Conservation (phyloP, 2,329 filamentous ascomycete species). For the Emmonsia crescens region DNA sequence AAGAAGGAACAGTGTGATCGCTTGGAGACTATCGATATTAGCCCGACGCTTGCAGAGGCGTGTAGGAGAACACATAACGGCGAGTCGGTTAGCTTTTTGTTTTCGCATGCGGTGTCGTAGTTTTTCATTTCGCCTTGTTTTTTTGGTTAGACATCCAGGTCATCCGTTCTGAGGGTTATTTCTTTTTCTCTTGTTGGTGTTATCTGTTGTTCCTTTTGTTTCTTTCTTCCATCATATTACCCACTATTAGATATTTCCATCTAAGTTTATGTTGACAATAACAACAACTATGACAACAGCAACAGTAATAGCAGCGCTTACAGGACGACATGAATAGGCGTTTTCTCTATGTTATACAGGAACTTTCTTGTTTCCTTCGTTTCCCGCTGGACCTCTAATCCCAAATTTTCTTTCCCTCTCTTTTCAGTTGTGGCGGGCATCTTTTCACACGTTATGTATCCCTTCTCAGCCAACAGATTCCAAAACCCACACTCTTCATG, state of each 20-base stretch:
- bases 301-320: neutral
- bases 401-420: neutral
- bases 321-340: neutral
- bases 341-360: neutral
- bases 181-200: neutral
- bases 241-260: neutral
- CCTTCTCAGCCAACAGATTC: neutral
- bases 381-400: neutral
- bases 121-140: neutral
- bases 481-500: neutral
- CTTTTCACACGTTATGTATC: neutral
- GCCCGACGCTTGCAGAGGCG: constrained; percentile 53
- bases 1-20: constrained; percentile 69
- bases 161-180: neutral
- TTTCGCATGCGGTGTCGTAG: constrained; percentile 37
- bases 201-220: neutral
- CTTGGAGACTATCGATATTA: constrained; percentile 85
- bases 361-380: neutral
- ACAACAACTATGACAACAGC: neutral
- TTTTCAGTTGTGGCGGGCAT: neutral
- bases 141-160: neutral
- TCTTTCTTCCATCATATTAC: neutral
- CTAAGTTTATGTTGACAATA: neutral
- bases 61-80: constrained; percentile 42
- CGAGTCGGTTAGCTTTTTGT: constrained; percentile 42